phyloP scores from a whole-genome alignment of 179 eudicot species.

The Drosera spatulata region DNA sequence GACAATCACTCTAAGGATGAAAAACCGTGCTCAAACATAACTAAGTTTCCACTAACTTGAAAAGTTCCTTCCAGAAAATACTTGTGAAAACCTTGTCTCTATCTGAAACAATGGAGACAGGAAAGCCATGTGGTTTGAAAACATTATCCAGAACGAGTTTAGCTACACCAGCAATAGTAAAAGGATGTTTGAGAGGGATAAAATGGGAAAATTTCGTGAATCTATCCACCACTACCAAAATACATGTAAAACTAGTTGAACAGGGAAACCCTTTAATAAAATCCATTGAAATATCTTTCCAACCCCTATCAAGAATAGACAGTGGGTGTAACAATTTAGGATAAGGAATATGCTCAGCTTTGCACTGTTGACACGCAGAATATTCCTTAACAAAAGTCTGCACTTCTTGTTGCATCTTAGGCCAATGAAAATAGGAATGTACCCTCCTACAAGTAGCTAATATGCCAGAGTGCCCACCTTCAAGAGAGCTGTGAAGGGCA shows the following conservation, averaged over 20 bases:
- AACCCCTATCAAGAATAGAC: not conserved
- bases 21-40: not conserved
- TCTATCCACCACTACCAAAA: not conserved
- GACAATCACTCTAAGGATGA: slow-evolving; percentile 1
- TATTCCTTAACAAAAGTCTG: not conserved
- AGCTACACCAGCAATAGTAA: not conserved
- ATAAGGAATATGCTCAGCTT: not conserved
- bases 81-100: not conserved
- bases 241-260: not conserved
- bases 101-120: not conserved
- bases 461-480: not conserved
- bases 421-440: not conserved
- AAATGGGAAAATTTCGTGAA: not conserved
- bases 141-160: not conserved
- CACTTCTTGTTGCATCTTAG: not conserved
- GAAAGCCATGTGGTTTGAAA: not conserved
- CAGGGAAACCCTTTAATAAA: not conserved
- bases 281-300: not conserved
- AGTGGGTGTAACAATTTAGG: not conserved
- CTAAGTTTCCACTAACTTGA: not conserved
- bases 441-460: not conserved
- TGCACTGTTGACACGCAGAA: not conserved
- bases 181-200: not conserved
- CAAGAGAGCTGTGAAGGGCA: not conserved
- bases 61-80: not conserved